These are phyloP conservation scores for Sugiyamaella paludigena DNA, from an alignment of 1,139 yeast species.

Conservation along the genomic window DNA sequence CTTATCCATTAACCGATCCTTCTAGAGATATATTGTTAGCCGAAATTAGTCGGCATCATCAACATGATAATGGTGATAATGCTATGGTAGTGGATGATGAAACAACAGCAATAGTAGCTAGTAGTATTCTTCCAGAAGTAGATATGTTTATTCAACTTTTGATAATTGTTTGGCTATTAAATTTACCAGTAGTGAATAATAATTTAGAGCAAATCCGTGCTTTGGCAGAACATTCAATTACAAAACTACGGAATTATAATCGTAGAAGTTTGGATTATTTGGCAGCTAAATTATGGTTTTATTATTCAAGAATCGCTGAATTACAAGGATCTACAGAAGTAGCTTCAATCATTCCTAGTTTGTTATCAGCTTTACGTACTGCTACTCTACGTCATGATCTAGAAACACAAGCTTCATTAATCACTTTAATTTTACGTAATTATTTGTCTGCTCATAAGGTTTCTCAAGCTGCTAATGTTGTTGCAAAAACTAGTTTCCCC, in stretches of 20 bases:
- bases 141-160: slow-evolving; percentile 78
- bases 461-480: slow-evolving; percentile 83
- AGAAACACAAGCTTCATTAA: slow-evolving; percentile 85
- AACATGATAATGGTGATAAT: slow-evolving; percentile 11
- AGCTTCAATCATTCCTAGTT: slow-evolving; percentile 59
- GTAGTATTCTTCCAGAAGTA: slow-evolving; percentile 61
- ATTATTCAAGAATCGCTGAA: slow-evolving; percentile 78
- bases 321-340: slow-evolving; percentile 47
- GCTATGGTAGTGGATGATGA: slow-evolving; percentile 31
- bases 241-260: slow-evolving; percentile 61
- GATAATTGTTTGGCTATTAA: slow-evolving; percentile 73
- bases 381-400: slow-evolving; percentile 89
- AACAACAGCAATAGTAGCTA: slow-evolving; percentile 12
- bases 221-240: slow-evolving; percentile 48
- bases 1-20: slow-evolving; percentile 51
- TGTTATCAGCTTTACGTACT: slow-evolving; percentile 75
- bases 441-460: slow-evolving; percentile 78
- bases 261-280: slow-evolving; percentile 83
- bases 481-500: slow-evolving; percentile 87
- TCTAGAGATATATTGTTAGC: slow-evolving; percentile 47
- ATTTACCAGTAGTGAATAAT: slow-evolving; percentile 45
- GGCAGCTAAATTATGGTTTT: slow-evolving; percentile 92
- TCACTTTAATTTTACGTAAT: slow-evolving; percentile 78
- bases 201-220: slow-evolving; percentile 1
- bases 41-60: slow-evolving; percentile 29